Evolutionary conservation across 345 rosid genomes (phyloP), one percentile per base, ranked within the genome.

Genomic region (Gossypium rotundifolium): DNA sequence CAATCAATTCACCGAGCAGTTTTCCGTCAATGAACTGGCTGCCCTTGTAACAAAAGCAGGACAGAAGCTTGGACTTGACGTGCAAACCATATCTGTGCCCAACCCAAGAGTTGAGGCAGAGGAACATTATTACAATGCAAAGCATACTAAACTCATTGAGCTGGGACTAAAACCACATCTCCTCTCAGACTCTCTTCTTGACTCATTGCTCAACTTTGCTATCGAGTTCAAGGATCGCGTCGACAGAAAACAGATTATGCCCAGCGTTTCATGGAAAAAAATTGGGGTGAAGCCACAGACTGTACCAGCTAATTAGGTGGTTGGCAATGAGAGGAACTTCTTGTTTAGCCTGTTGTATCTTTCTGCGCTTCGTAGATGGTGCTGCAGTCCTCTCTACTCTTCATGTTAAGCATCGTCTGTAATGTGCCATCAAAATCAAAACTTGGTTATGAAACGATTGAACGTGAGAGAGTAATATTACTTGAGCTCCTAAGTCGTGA

Each of bases 21-120:
- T 92, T 75, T 94, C 97, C 38, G 97, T 94, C 63, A 92, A 90
- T 55, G 89, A 95, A 71, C 90, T 93, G 57, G 98, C 98, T 51
- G 84, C 97, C 46, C 87, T 95, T 1, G 96, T 95, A 17, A 91
- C 97, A 8, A 88, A 88, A 79, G 96, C 98, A 0, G 99, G 98
- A 65, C 77, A 80, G 65, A 91, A 95, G 86, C 85, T 95, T 16
- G 99, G 97, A 42, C 80, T 92, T 8, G 90, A 92, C 5, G 98
- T 95, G 78, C 80, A 86, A 75, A 84, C 91, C 71, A 75, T 75
- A 81, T 84, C 84, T 11, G 96, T 95, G 65, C 98, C 99, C 14
- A 95, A 95, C 79, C 99, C 98, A 4, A 83, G 99, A 82, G 99
- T 95, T 22, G 99, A 95, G 80, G 97, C 99, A 4, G 99, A 95